Percentiles rank a stretch among this genome's conserved stretches.
Evolutionary conservation across 2,329 filamentous ascomycete species (phyloP).

Genomic region (Drechslerella dactyloides): DNA sequence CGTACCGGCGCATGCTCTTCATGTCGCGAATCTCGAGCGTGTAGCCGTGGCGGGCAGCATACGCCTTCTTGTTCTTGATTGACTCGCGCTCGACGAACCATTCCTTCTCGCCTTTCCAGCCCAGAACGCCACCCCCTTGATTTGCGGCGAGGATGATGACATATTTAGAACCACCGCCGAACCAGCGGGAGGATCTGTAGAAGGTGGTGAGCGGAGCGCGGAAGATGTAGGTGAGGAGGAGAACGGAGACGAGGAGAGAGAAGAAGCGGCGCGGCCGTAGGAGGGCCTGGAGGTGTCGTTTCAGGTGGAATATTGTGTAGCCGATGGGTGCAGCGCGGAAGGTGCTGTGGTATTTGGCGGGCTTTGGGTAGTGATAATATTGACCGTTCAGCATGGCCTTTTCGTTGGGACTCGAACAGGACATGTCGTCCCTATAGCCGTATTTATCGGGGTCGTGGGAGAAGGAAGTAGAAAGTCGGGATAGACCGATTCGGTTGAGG

Average conservation of each 20-base stretch:
- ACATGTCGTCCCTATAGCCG: neutral
- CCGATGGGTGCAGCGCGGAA: constrained; percentile 40
- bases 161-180: constrained; percentile 86
- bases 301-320: constrained; percentile 40
- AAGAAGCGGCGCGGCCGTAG: constrained; percentile 35
- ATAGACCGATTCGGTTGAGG: constrained; percentile 31
- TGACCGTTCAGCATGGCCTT: constrained; percentile 39
- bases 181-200: constrained; percentile 53
- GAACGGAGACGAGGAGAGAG: constrained; percentile 33
- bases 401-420: constrained; percentile 32
- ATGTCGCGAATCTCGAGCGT: constrained; percentile 96
- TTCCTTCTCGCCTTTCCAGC: constrained; percentile 95
- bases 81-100: constrained; percentile 99
- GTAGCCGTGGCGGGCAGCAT: constrained; percentile 87
- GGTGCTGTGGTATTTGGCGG: constrained; percentile 43
- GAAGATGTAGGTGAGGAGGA: constrained; percentile 35
- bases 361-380: constrained; percentile 33
- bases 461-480: constrained; percentile 37
- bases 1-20: constrained; percentile 98
- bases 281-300: constrained; percentile 27
- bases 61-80: constrained; percentile 90
- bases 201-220: constrained; percentile 16
- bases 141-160: constrained; percentile 95
- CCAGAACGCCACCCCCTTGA: constrained; percentile 95
- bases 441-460: constrained; percentile 33